phyloP scores from a whole-genome alignment of 805 yeast genomes.

The Saccharomycopsis fibuligera region DNA sequence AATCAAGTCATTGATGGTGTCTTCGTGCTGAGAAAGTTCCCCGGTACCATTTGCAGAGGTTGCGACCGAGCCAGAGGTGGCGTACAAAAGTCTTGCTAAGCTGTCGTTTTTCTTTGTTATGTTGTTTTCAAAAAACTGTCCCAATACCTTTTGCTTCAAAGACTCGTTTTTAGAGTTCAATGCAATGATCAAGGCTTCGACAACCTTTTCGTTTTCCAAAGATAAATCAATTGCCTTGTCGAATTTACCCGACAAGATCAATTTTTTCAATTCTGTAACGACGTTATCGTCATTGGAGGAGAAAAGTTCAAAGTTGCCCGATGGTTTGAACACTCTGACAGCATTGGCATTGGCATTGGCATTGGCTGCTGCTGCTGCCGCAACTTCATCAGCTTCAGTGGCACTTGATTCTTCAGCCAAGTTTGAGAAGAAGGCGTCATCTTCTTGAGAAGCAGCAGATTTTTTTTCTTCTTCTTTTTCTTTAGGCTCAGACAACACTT shows the following conservation, averaged over 20 bases:
- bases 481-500: no score
- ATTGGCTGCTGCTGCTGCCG: not conserved
- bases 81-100: slow-evolving; percentile 67
- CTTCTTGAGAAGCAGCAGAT: slow-evolving; percentile 33
- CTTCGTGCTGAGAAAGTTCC: slow-evolving; percentile 11
- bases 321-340: slow-evolving; percentile 34
- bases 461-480: slow-evolving; percentile 28
- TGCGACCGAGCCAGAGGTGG: slow-evolving; percentile 6
- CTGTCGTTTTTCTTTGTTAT: slow-evolving; percentile 38
- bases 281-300: slow-evolving; percentile 34
- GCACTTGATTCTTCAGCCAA: slow-evolving; percentile 23
- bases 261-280: slow-evolving; percentile 34
- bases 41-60: slow-evolving; percentile 40
- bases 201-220: slow-evolving; percentile 52
- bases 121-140: slow-evolving; percentile 60
- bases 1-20: slow-evolving; percentile 61
- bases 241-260: slow-evolving; percentile 55
- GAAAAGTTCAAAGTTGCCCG: slow-evolving; percentile 45
- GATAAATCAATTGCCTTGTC: slow-evolving; percentile 64
- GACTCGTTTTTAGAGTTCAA: slow-evolving; percentile 45
- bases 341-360: not conserved
- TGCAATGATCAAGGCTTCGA: slow-evolving; percentile 81
- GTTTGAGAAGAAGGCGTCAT: slow-evolving; percentile 36
- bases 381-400: not conserved
- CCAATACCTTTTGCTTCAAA: slow-evolving; percentile 60